Evolutionary conservation across 1,284 basidiomycete genomes (phyloP).

Genomic region (Kalmanozyma brasiliensis): DNA sequence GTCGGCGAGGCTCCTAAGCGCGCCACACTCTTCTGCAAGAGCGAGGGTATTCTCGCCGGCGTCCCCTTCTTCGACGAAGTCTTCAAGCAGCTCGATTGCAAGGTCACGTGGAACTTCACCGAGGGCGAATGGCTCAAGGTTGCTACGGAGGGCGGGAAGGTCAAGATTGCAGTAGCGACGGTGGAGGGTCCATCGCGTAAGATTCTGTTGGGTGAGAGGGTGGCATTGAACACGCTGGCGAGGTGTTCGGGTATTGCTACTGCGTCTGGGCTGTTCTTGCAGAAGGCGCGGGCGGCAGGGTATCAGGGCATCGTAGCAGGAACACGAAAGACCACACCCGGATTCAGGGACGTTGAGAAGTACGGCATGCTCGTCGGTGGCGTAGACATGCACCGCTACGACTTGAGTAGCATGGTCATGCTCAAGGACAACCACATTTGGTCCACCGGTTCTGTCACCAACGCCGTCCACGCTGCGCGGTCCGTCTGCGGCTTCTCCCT

Average conservation of each 20-base stretch:
- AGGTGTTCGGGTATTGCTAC: slow-evolving; percentile 97
- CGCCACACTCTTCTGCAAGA: slow-evolving; percentile 90
- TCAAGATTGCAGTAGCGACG: slow-evolving; percentile 80
- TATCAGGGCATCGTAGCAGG: slow-evolving; percentile 92
- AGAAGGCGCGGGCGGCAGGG: slow-evolving; percentile 81
- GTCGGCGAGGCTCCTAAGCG: slow-evolving; percentile 89
- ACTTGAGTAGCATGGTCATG: slow-evolving; percentile 99
- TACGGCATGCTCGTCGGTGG: slow-evolving; percentile 99
- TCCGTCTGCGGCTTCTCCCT: slow-evolving; percentile 91
- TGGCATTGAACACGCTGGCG: slow-evolving; percentile 92
- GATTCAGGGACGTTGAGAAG: slow-evolving; percentile 94
- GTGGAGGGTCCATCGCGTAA: slow-evolving; percentile 88
- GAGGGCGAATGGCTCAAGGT: slow-evolving; percentile 77
- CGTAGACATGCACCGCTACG: slow-evolving; percentile 94
- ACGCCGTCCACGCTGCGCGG: slow-evolving; percentile 85
- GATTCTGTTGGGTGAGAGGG: slow-evolving; percentile 91
- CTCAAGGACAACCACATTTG: slow-evolving; percentile 99
- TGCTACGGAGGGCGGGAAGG: slow-evolving; percentile 68
- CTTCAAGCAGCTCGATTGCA: slow-evolving; percentile 87
- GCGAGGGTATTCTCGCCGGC: slow-evolving; percentile 84
- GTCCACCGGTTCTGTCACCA: slow-evolving; percentile 92
- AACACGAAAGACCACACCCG: slow-evolving; percentile 98
- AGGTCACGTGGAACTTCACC: slow-evolving; percentile 89
- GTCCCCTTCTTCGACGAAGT: slow-evolving; percentile 96
- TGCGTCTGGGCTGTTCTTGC: slow-evolving; percentile 83